These are phyloP conservation scores for Neonectria ditissima DNA, from an alignment of 2,329 filamentous ascomycete genomes.

Conservation along the genomic window DNA sequence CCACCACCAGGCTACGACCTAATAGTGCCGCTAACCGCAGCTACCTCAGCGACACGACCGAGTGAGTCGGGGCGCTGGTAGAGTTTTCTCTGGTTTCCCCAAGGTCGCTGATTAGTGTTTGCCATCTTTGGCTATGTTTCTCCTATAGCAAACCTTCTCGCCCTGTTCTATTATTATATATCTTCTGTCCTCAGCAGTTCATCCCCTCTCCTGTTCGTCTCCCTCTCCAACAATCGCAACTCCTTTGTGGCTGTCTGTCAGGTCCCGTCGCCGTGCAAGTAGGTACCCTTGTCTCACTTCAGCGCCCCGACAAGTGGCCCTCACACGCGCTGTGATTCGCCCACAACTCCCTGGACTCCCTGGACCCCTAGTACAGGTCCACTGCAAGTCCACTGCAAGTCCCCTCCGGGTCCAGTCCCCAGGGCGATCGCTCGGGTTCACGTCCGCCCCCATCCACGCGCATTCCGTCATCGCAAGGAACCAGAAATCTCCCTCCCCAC, in stretches of 20 bases:
- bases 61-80: neutral
- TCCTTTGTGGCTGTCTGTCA: neutral
- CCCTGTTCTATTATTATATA: neutral
- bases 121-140: neutral
- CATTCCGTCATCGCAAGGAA: constrained; percentile 43
- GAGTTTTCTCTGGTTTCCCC: neutral
- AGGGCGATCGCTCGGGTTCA: constrained; percentile 18
- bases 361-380: constrained; percentile 12
- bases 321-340: constrained; percentile 2
- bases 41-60: neutral
- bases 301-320: constrained; percentile 9
- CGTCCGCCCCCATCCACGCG: constrained; percentile 25
- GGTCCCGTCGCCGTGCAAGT: too few relatives aligned
- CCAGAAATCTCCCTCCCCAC: constrained; percentile 36
- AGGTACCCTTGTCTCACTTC: constrained; percentile 6
- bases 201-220: neutral
- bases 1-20: neutral
- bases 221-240: neutral
- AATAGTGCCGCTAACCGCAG: neutral
- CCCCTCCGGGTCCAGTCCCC: constrained; percentile 13
- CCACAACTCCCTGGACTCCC: neutral
- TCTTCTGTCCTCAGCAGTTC: neutral
- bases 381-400: neutral
- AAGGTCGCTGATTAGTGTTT: neutral
- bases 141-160: neutral